Evolutionary conservation across 2,329 filamentous ascomycete genomes (phyloP), one percentile per base, ranked within the genome.

Genomic region (Nothophoma quercina): DNA sequence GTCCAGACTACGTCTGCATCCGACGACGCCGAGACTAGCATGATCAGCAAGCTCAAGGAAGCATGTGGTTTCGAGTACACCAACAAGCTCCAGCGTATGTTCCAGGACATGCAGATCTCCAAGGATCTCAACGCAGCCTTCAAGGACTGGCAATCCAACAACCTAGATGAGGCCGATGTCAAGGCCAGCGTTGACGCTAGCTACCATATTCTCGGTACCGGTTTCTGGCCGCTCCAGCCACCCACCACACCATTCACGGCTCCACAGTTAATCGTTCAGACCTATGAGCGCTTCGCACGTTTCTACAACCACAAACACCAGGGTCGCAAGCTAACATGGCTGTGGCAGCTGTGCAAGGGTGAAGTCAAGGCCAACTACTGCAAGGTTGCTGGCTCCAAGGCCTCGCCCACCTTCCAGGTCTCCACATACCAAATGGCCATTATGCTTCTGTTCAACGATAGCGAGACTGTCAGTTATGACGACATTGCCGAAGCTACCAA

Each of bases 1-100:
- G 95, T 99, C 15, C 91, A 97, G 75, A 92, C 90, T 73, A 97
- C 89, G 72, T 98, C 95, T 0, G 95, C 95, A 3, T 97, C 93
- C 2, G 93, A 96, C 64, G 95, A 99, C 77, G 93, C 95, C 1
- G 95, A 99, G 80, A 97, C 92, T 0, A 97, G 91, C 78, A 99
- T 99, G 95, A 99, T 99, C 75, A 93, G 90, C 80, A 99, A 98
- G 79, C 82, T 99, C 62, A 99, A 99, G 80, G 95, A 99, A 72
- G 93, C 95, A 0, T 98, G 95, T 70, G 95, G 95, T 67, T 99
- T 97, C 65, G 95, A 99, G 75, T 99, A 99, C 78, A 99, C 95
- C 64, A 99, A 98, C 82, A 98, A 98, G 80, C 84, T 99, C 36
- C 93, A 98, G 79, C 91, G 96, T 70, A 99, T 99, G 95, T 99